These are phyloP conservation scores for Epichloe uncinata DNA, from an alignment of 2,329 filamentous ascomycete genomes.

Conservation along the genomic window DNA sequence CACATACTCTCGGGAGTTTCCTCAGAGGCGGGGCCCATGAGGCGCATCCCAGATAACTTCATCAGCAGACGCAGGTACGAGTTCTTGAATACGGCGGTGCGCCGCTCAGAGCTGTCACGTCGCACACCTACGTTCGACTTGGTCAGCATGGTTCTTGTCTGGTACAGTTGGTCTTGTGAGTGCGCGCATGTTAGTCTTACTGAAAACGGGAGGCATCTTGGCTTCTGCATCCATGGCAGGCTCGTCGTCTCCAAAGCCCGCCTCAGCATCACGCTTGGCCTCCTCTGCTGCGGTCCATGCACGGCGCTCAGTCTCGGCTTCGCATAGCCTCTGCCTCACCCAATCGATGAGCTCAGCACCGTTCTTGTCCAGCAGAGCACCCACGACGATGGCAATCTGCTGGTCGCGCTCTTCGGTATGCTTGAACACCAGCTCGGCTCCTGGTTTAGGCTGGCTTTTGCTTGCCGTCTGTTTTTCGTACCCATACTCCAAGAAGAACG, in stretches of 20 bases:
- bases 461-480: slow-evolving; percentile 70
- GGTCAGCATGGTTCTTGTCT: slow-evolving; percentile 4
- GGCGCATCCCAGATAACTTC: slow-evolving; percentile 57
- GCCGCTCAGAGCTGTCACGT: slow-evolving; percentile 51
- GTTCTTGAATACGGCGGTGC: slow-evolving; percentile 76
- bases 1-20: slow-evolving; percentile 67
- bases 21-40: slow-evolving; percentile 38
- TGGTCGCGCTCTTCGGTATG: slow-evolving; percentile 52
- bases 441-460: slow-evolving; percentile 49
- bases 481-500: slow-evolving; percentile 82
- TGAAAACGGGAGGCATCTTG: slow-evolving; percentile 19
- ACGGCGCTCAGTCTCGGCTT: slow-evolving; percentile 58
- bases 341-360: slow-evolving; percentile 66
- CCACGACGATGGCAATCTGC: slow-evolving; percentile 68
- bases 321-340: slow-evolving; percentile 59
- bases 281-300: slow-evolving; percentile 64
- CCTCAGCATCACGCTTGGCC: slow-evolving; percentile 33
- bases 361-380: slow-evolving; percentile 66
- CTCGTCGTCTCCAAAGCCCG: slow-evolving; percentile 18
- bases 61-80: slow-evolving; percentile 76
- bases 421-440: slow-evolving; percentile 73
- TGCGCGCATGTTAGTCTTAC: slow-evolving; percentile 15
- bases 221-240: slow-evolving; percentile 12
- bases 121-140: slow-evolving; percentile 33
- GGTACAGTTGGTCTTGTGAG: background rate